Conservation (phyloP, 2,329 filamentous ascomycete genomes). For the Cyclaneusma minus region DNA sequence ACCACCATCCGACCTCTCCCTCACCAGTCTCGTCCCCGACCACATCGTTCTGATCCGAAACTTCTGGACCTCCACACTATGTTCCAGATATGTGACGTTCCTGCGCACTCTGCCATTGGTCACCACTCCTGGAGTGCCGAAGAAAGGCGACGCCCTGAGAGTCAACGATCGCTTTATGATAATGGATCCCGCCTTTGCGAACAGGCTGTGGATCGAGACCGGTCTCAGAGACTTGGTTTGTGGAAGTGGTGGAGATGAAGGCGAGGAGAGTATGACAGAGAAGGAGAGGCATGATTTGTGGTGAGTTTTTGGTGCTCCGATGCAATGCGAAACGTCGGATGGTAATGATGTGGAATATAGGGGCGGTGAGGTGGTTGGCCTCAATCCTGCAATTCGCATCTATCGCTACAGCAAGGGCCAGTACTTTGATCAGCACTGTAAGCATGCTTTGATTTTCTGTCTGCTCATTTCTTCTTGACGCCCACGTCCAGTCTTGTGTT, state of each 20-base stretch:
- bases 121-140: constrained; percentile 50
- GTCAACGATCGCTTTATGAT: constrained; percentile 86
- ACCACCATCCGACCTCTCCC: constrained; percentile 34
- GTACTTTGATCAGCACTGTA: constrained; percentile 88
- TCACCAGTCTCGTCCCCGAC: constrained; percentile 33
- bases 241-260: constrained; percentile 9
- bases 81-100: constrained; percentile 48
- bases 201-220: constrained; percentile 61
- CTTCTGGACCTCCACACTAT: constrained; percentile 45
- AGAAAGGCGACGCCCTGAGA: constrained; percentile 52
- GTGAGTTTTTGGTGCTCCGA: constrained; percentile 6
- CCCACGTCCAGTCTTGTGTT: not conserved
- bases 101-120: constrained; percentile 39
- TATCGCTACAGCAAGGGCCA: constrained; percentile 78
- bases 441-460: constrained; percentile 19
- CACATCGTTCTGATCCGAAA: constrained; percentile 50
- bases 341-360: constrained; percentile 30
- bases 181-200: constrained; percentile 59
- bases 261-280: constrained; percentile 12
- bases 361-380: constrained; percentile 69
- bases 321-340: constrained; percentile 1
- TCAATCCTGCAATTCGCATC: constrained; percentile 79
- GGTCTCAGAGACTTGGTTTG: constrained; percentile 42
- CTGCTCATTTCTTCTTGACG: not conserved
- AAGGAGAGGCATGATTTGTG: constrained; percentile 15